Evolutionary conservation across 352 stramenopile genomes (phyloP).

Genomic region (Peronospora farinosa): DNA sequence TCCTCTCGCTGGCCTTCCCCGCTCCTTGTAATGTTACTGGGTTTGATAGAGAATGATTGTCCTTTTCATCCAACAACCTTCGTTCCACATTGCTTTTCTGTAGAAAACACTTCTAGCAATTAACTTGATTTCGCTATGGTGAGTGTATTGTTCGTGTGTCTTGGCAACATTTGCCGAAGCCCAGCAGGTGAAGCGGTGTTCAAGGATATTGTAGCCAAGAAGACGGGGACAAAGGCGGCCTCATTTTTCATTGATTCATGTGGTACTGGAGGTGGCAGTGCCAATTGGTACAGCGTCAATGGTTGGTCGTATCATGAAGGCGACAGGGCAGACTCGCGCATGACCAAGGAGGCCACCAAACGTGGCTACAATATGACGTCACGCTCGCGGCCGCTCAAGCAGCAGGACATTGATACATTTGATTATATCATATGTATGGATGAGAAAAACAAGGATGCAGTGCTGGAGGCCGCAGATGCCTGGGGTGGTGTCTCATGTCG

Average conservation of each 20-base stretch:
- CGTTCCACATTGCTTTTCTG: neutral
- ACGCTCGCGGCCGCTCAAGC: slow-evolving; percentile 62
- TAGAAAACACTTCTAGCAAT: slow-evolving; percentile 17
- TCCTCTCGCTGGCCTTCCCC: slow-evolving; percentile 1
- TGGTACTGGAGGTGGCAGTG: slow-evolving; percentile 77
- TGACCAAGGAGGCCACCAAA: slow-evolving; percentile 81
- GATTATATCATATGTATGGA: slow-evolving; percentile 90
- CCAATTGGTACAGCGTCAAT: slow-evolving; percentile 66
- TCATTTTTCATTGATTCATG: slow-evolving; percentile 77
- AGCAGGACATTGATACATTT: slow-evolving; percentile 68
- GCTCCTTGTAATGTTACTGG: neutral
- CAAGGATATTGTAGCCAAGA: slow-evolving; percentile 58
- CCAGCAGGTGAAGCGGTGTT: slow-evolving; percentile 79
- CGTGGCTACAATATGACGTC: slow-evolving; percentile 79
- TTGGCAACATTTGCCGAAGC: slow-evolving; percentile 88
- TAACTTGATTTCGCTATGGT: slow-evolving; percentile 30
- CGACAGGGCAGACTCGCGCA: slow-evolving; percentile 72
- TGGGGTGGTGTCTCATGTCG: slow-evolving; percentile 65
- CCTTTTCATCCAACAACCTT: neutral
- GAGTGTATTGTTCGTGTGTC: slow-evolving; percentile 85
- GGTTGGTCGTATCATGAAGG: slow-evolving; percentile 86
- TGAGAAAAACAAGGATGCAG: slow-evolving; percentile 70
- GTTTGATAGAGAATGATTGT: neutral
- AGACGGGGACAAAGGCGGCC: slow-evolving; percentile 13
- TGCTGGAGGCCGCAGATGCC: slow-evolving; percentile 71